These are phyloP conservation scores for Spinellus fusiger DNA, from an alignment of 192 early-diverging fungal species.

Conservation along the genomic window DNA sequence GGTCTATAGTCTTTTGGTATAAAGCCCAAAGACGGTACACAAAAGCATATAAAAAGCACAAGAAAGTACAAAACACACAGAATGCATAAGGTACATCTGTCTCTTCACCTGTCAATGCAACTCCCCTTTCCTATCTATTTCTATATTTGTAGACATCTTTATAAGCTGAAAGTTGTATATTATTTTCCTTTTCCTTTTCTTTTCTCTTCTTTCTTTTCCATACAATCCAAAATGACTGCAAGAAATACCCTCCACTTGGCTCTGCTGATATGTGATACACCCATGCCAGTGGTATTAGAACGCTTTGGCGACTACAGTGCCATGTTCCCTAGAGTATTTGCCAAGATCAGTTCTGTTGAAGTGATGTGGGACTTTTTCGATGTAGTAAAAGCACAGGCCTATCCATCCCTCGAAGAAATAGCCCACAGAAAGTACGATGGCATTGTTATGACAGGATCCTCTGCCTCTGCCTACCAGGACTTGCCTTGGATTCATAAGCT, in stretches of 20 bases:
- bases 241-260: conserved; percentile 30
- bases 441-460: conserved; percentile 52
- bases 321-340: conserved; percentile 32
- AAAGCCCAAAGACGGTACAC: too few species aligned
- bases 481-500: conserved; percentile 61
- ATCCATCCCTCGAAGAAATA: conserved; percentile 29
- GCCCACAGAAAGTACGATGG: conserved; percentile 34
- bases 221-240: conserved; percentile 8
- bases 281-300: conserved; percentile 33
- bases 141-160: too few species aligned
- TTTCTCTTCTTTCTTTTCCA: too few species aligned
- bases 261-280: conserved; percentile 43
- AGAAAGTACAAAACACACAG: too few species aligned
- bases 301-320: conserved; percentile 40
- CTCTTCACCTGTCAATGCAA: too few species aligned
- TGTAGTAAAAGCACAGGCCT: conserved; percentile 30
- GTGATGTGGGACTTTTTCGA: conserved; percentile 30
- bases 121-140: too few species aligned
- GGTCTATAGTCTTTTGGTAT: too few species aligned
- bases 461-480: conserved; percentile 58
- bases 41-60: too few species aligned
- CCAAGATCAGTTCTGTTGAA: conserved; percentile 21
- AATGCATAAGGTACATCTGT: too few species aligned
- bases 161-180: too few species aligned
- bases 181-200: too few species aligned